A percentile compares a stretch with the other conserved stretches of the same genome.
Conservation (phyloP, 306 rosid species). For the Pueraria montana region DNA sequence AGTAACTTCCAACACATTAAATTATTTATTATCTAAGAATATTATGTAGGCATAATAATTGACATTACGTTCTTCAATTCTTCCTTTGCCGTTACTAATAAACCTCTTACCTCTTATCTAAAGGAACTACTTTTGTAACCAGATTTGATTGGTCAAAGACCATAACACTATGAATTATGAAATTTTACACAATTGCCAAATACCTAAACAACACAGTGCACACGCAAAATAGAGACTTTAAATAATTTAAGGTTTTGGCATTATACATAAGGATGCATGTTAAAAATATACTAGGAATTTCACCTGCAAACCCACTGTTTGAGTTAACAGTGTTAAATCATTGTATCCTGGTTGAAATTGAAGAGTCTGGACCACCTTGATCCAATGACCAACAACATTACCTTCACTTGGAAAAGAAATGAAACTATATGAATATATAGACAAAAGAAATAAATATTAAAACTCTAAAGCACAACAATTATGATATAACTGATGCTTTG, state of each 20-base stretch:
- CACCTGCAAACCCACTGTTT: constrained; percentile 96
- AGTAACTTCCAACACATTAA: neutral
- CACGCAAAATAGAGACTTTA: neutral
- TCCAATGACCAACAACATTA: constrained; percentile 78
- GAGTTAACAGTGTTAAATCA: constrained; percentile 73
- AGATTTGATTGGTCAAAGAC: constrained; percentile 18
- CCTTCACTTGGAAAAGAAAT: constrained; percentile 67
- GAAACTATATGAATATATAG: constrained; percentile 35
- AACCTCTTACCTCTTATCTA: neutral
- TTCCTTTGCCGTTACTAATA: neutral
- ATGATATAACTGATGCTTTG: constrained; percentile 33
- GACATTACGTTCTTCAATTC: neutral
- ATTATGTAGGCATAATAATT: neutral
- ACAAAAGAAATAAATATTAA: constrained; percentile 19
- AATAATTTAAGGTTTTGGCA: constrained; percentile 32
- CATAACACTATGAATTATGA: constrained; percentile 36
- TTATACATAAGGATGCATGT: constrained; percentile 29
- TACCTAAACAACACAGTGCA: neutral
- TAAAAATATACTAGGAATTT: constrained; percentile 42
- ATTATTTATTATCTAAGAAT: neutral
- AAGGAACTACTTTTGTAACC: neutral
- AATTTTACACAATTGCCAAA: constrained; percentile 12
- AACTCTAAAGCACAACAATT: constrained; percentile 31
- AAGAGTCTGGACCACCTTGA: constrained; percentile 81
- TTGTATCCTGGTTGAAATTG: constrained; percentile 81